Evolutionary conservation across 1,284 basidiomycete species (phyloP).

Genomic region (Xerocomus minutiporus): DNA sequence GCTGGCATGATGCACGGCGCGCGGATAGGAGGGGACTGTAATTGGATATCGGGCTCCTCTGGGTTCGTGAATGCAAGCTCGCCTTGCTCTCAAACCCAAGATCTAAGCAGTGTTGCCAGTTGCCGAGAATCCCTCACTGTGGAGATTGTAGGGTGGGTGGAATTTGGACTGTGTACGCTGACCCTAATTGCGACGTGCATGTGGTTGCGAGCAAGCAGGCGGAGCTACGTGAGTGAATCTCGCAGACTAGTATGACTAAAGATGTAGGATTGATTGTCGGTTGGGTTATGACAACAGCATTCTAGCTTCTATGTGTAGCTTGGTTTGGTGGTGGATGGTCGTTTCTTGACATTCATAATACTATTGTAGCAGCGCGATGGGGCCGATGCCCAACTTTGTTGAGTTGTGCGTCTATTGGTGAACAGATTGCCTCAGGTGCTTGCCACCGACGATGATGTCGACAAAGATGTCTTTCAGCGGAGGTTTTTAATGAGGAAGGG

Average conservation of each 20-base stretch:
- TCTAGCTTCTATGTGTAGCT: slow-evolving; percentile 33
- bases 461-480: no score
- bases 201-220: slow-evolving; percentile 52
- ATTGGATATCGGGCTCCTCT: slow-evolving; percentile 49
- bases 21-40: slow-evolving; percentile 54
- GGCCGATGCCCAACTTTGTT: background rate
- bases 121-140: slow-evolving; percentile 69
- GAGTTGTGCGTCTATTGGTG: no score
- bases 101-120: slow-evolving; percentile 35
- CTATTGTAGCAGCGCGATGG: background rate
- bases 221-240: slow-evolving; percentile 44
- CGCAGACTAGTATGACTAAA: slow-evolving; percentile 34
- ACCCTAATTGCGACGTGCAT: slow-evolving; percentile 55
- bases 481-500: no score
- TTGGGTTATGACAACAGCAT: slow-evolving; percentile 25
- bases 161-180: slow-evolving; percentile 61
- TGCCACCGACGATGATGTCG: no score
- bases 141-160: slow-evolving; percentile 70
- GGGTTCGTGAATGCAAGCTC: slow-evolving; percentile 33
- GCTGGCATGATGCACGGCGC: slow-evolving; percentile 63
- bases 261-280: slow-evolving; percentile 18
- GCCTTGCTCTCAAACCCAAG: slow-evolving; percentile 20
- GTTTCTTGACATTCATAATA: background rate
- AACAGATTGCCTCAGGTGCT: no score
- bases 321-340: background rate